Evolutionary conservation across 75 land plant species (phyloP).

Genomic region (Ceratopteris richardii): DNA sequence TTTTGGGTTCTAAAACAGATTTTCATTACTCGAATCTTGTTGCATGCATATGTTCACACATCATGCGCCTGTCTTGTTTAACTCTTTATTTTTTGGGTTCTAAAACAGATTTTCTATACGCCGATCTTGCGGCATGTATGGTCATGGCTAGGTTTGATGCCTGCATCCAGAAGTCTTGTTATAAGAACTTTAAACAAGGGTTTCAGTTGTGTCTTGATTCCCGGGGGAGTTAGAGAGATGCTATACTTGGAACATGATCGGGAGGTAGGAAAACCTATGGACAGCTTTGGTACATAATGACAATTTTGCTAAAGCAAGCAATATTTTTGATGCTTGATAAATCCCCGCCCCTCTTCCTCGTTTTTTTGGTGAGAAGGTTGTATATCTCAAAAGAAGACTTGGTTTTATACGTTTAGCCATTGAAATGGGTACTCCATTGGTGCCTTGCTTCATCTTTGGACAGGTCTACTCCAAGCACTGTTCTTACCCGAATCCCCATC

Average conservation of each 20-base stretch:
- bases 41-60: too few relatives aligned
- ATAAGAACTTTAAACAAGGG: conserved; percentile 48
- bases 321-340: too few relatives aligned
- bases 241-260: conserved; percentile 65
- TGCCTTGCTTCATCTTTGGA: conserved; percentile 90
- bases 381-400: conserved; percentile 57
- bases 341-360: background rate
- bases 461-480: conserved; percentile 48
- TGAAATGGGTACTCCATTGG: conserved; percentile 70
- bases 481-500: too few relatives aligned
- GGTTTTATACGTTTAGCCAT: conserved; percentile 93
- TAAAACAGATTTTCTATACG: conserved; percentile 61
- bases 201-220: conserved; percentile 68
- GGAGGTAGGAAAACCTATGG: background rate
- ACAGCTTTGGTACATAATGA: background rate
- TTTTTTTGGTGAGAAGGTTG: conserved; percentile 31
- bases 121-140: conserved; percentile 85
- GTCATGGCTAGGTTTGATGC: conserved; percentile 88
- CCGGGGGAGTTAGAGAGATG: conserved; percentile 93
- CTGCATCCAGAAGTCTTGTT: conserved; percentile 72
- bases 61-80: too few relatives aligned
- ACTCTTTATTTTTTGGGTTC: too few relatives aligned
- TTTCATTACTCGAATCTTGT: too few relatives aligned
- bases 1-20: too few relatives aligned
- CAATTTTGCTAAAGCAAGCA: too few relatives aligned